Base-by-base conservation (phyloP, 805 yeast genomes). In the Pichia nakasei region DNA sequence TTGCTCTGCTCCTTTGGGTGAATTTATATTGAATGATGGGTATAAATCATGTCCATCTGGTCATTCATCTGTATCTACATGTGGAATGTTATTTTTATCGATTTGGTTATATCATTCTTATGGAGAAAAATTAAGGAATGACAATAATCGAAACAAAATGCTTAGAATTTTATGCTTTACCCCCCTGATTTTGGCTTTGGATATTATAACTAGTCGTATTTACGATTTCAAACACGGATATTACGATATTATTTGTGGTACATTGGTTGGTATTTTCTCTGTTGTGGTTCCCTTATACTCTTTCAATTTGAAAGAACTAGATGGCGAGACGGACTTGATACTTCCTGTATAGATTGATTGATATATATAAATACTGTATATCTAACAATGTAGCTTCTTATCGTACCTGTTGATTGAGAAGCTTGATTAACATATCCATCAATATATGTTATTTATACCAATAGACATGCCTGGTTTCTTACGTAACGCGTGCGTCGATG, bases 151-250 rank as follows among this genome's bases (percentile, higher is more conserved):
- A 5, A 42, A 38, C 29, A 33, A 39, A n/a, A 5, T 43, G 9
- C 15, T 43, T 3, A 43, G 49, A 12, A 31, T 57, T 22, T 26
- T 55, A 11, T 52, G 49, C 27, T 55, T 63, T 12, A 22, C 70
- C 15, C 91, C 91, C 1, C 53, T 45, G 1, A 19, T 49, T 4
- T 9, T 49, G 11, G 45, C 46, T 13, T 19, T 49, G 11, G 52
- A 49, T 24, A 38, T 49, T 12, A 41, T 27, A 3, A 44, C 50
- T n/a, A 76, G 89, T 41, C 72, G 97, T 51, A 83, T 95, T 1
- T 81, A 82, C 52, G 97, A 91, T 64, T 89, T 88, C 62, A 74
- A 95, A 60, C 97, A 93, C 57, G 96, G 88, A 62, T 85, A 82
- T 57, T 67, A 80, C 18, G 97, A 93, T 61, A 81, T 91, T 4